A percentile compares a stretch with the other conserved stretches of the same genome.
These are phyloP conservation scores for Penicillium fuscoglaucum DNA, from an alignment of 2,329 filamentous ascomycete genomes.

Conservation along the genomic window DNA sequence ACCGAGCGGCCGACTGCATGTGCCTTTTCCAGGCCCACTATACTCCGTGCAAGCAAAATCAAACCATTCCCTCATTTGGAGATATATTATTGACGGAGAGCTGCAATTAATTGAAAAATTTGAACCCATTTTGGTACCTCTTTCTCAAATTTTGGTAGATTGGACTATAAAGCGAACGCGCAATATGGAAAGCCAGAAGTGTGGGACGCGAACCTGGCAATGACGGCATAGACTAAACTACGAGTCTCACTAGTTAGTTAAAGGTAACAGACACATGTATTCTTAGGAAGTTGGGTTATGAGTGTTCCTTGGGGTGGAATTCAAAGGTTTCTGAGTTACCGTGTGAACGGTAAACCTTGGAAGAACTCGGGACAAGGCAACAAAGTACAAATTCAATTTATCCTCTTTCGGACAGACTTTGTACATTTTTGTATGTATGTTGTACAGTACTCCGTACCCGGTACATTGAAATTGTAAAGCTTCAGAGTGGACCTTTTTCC, in stretches of 20 bases:
- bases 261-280: constrained; percentile 8
- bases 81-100: not conserved
- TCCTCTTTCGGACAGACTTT: constrained; percentile 15
- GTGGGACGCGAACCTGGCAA: constrained; percentile 36
- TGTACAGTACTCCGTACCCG: constrained; percentile 12
- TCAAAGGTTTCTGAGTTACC: not conserved
- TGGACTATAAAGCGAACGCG: constrained; percentile 22
- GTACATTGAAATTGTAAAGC: constrained; percentile 16
- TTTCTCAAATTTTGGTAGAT: not conserved
- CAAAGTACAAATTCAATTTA: constrained; percentile 13
- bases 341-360: not conserved
- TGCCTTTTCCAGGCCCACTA: constrained; percentile 1
- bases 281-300: constrained; percentile 4
- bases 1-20: constrained; percentile 23
- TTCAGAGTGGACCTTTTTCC: constrained; percentile 20
- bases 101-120: not conserved
- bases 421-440: not conserved
- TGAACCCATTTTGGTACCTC: too few species aligned
- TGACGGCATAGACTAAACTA: constrained; percentile 29
- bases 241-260: constrained; percentile 9
- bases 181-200: constrained; percentile 24
- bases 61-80: not conserved
- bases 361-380: not conserved
- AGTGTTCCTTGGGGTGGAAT: not conserved
- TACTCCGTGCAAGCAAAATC: not conserved